phyloP scores from a whole-genome alignment of 2,329 filamentous ascomycete species.

The Aspergillus sergii region DNA sequence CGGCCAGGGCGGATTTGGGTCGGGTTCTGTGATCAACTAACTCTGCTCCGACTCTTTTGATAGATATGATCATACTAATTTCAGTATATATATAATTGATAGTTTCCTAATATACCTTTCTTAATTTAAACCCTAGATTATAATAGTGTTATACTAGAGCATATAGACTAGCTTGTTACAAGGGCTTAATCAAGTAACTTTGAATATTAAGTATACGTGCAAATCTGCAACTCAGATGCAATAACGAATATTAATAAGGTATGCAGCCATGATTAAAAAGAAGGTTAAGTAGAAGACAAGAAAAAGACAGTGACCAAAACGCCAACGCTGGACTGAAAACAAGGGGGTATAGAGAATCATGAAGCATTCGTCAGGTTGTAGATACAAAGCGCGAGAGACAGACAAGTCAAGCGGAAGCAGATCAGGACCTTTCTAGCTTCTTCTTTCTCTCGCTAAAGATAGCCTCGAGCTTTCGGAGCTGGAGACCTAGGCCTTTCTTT shows the following conservation, averaged over 20 bases:
- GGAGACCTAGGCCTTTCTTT: constrained; percentile 66
- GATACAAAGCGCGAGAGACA: constrained; percentile 4
- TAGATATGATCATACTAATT: no score
- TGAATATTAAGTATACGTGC: background rate
- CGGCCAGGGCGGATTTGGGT: no score
- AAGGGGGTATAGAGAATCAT: constrained; percentile 9
- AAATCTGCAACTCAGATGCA: background rate
- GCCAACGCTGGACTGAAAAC: constrained; percentile 16
- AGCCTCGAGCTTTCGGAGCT: constrained; percentile 66
- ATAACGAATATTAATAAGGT: background rate
- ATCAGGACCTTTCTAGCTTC: constrained; percentile 33
- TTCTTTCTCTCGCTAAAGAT: constrained; percentile 62
- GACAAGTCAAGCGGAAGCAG: background rate
- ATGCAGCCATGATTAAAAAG: background rate
- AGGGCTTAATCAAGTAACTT: no score
- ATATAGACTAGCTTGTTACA: no score
- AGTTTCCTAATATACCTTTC: no score
- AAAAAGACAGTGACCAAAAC: constrained; percentile 7
- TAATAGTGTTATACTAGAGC: no score
- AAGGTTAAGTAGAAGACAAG: constrained; percentile 1
- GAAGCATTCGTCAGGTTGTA: constrained; percentile 10
- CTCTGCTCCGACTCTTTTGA: no score
- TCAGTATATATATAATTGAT: no score
- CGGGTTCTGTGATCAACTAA: no score
- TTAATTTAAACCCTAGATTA: no score